phyloP scores from a whole-genome alignment of 352 stramenopile genomes.

The Phytophthora citrophthora region DNA sequence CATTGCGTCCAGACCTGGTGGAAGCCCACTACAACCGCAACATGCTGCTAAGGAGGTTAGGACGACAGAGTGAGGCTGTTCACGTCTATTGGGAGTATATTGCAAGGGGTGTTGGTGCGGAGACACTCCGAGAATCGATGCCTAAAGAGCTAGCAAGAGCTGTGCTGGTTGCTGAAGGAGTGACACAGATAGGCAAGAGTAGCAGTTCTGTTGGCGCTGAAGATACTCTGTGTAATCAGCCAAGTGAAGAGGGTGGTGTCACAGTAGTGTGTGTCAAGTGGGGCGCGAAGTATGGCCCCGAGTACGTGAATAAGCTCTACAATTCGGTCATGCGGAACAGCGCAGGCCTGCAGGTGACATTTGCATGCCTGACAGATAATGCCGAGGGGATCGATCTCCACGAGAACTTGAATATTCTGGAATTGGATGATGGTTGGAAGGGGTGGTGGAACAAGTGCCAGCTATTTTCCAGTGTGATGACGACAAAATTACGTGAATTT shows the following conservation, averaged over 20 bases:
- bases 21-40: slow-evolving; percentile 76
- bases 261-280: slow-evolving; percentile 87
- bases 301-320: slow-evolving; percentile 87
- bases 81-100: slow-evolving; percentile 61
- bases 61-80: slow-evolving; percentile 53
- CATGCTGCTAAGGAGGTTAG: slow-evolving; percentile 57
- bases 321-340: slow-evolving; percentile 44
- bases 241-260: slow-evolving; percentile 13
- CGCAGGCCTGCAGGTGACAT: slow-evolving; percentile 28
- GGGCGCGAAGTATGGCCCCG: slow-evolving; percentile 78
- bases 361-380: slow-evolving; percentile 82
- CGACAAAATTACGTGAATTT: slow-evolving; percentile 34
- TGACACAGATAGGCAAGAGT: background rate
- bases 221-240: slow-evolving; percentile 6
- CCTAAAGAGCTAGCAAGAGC: slow-evolving; percentile 53
- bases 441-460: slow-evolving; percentile 89
- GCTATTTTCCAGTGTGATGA: slow-evolving; percentile 52
- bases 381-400: slow-evolving; percentile 38
- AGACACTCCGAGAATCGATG: slow-evolving; percentile 12
- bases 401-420: slow-evolving; percentile 35
- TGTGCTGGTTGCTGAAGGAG: slow-evolving; percentile 1
- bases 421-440: slow-evolving; percentile 41
- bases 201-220: background rate
- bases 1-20: slow-evolving; percentile 25
- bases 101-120: slow-evolving; percentile 82